Base-by-base conservation (phyloP, 2,329 filamentous ascomycete species). In the Colletotrichum godetiae region DNA sequence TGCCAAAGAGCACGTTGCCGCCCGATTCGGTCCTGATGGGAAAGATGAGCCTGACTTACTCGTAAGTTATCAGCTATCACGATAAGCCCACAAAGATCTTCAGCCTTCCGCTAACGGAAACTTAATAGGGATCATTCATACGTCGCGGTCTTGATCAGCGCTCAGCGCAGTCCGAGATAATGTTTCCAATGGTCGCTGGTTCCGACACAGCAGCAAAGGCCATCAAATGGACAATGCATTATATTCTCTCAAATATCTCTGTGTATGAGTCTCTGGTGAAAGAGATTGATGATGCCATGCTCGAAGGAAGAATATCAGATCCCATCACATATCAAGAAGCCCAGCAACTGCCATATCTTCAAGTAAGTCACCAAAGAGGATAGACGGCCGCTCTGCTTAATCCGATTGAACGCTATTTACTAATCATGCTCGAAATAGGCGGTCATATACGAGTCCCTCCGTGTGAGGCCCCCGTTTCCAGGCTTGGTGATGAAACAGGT, bases 401-500 rank as follows among this genome's bases (percentile, higher is more conserved):
- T 63, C 2, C 8, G 8, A 55, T 1, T 11, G 1, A 6, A 4
- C n/a, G 1, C 12, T 13, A 1, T 8, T 2, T 11, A 3, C 8
- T 58, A 1, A 66, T 8, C 35, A 2, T 7, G 1, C 1, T 3
- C 19, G 2, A 22, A 33, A 15, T 81, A 86, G 56, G 88, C 88
- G 2, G 84, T 88, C 4, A 82, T 91, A 13, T 85, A 84, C 29
- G 89, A 91, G 77, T 83, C 84, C 0, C 79, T 87, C 75, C 84
- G 88, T 4, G 77, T 89, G 13, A 86, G 88, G 71, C 87, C 88
- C 0, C 83, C 82, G 1, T 81, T 89, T 5, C 84, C 82, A 12
- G 82, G 88, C 69, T 76, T 84, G 7, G 79, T 90, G 7, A 86
- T 89, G 77, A 86, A 89, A 1, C 77, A 86, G 27, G 87, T 89